A percentile compares a stretch with the other conserved stretches of the same genome.
Evolutionary conservation across 352 stramenopile species (phyloP).

Genomic region (Phytophthora sansomeana): DNA sequence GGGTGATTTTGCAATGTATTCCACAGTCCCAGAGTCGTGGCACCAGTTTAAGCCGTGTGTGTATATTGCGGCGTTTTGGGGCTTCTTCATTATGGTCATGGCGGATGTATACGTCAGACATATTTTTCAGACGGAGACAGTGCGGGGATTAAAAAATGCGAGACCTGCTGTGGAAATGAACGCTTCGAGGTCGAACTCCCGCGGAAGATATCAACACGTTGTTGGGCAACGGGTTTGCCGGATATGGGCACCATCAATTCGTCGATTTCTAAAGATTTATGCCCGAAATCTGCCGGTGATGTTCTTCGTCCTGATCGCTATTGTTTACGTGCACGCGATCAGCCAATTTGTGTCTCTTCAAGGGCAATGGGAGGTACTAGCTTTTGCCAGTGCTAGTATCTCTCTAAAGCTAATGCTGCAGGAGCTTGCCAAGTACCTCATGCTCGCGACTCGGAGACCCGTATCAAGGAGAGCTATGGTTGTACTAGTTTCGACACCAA

Average conservation of each 20-base stretch:
- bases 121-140: constrained; percentile 20
- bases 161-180: background rate
- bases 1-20: constrained; percentile 13
- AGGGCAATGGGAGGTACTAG: background rate
- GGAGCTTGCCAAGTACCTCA: constrained; percentile 19
- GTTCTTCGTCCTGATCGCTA: constrained; percentile 9
- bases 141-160: constrained; percentile 4
- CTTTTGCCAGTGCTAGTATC: constrained; percentile 10
- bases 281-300: constrained; percentile 18
- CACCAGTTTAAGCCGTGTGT: constrained; percentile 26
- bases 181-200: background rate
- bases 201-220: background rate
- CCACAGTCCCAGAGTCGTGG: constrained; percentile 9
- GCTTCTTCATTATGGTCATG: constrained; percentile 23
- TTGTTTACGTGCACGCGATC: constrained; percentile 9
- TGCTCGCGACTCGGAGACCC: constrained; percentile 1
- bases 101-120: constrained; percentile 17
- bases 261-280: constrained; percentile 17
- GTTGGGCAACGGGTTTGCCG: background rate
- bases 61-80: constrained; percentile 30
- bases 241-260: background rate
- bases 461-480: constrained; percentile 20
- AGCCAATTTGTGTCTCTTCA: background rate
- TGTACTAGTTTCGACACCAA: constrained; percentile 32
- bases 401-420: constrained; percentile 21